These are phyloP conservation scores for Erodium trifolium DNA, from an alignment of 441 rosid species.

Conservation along the genomic window DNA sequence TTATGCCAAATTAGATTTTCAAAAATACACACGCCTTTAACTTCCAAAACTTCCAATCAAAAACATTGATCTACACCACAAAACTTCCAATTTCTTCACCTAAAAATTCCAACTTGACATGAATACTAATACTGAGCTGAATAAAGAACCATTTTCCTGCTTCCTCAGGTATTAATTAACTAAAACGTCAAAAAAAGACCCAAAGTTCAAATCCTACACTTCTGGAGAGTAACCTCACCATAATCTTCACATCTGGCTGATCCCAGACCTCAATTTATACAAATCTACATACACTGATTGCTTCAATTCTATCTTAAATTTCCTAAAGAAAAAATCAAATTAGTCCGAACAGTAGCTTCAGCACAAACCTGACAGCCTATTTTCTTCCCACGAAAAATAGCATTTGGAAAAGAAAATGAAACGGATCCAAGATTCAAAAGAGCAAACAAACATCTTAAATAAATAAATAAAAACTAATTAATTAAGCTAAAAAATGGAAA, in stretches of 20 bases:
- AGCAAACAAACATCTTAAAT: background rate
- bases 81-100: background rate
- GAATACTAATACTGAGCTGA: background rate
- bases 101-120: background rate
- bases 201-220: background rate
- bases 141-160: background rate
- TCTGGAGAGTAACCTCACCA: background rate
- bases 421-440: background rate
- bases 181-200: background rate
- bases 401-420: background rate
- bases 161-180: background rate
- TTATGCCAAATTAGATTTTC: background rate
- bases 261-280: background rate
- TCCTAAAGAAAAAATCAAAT: background rate
- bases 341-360: background rate
- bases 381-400: background rate
- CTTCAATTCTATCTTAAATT: background rate
- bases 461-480: background rate
- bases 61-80: constrained; percentile 1
- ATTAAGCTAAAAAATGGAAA: background rate
- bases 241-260: background rate
- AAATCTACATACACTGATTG: background rate
- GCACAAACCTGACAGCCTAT: background rate
- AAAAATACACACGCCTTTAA: too few species aligned
- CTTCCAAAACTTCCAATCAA: background rate